A percentile compares a stretch with the other conserved stretches of the same genome.
phyloP scores from a whole-genome alignment of 2,329 filamentous ascomycete genomes.

The Fusarium fujikuroi region DNA sequence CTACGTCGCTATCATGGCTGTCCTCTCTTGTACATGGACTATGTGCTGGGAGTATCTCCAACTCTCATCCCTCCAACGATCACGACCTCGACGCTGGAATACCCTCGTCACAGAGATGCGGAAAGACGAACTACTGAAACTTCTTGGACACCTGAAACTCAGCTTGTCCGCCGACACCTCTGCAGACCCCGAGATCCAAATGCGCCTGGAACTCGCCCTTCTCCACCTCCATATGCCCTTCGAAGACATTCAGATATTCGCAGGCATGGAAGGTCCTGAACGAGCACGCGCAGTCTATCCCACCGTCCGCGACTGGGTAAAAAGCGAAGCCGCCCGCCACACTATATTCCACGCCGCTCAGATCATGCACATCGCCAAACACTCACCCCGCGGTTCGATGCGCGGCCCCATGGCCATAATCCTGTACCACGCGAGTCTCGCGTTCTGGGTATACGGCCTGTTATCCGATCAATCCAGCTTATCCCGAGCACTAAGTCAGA shows the following conservation, averaged over 20 bases:
- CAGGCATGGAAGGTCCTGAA: conserved; percentile 54
- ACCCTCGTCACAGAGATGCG: conserved; percentile 42
- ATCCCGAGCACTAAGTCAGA: background rate
- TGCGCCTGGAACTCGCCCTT: conserved; percentile 48
- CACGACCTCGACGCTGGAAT: conserved; percentile 43
- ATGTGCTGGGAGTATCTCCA: conserved; percentile 48
- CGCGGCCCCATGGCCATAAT: conserved; percentile 42
- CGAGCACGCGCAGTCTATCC: conserved; percentile 50
- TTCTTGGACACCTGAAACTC: conserved; percentile 37
- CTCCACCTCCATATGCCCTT: conserved; percentile 55
- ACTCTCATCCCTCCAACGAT: conserved; percentile 39
- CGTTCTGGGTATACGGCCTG: conserved; percentile 43
- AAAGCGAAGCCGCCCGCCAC: conserved; percentile 48
- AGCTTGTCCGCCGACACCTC: background rate
- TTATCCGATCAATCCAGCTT: conserved; percentile 6
- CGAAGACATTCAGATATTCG: conserved; percentile 55
- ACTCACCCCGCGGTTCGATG: conserved; percentile 28
- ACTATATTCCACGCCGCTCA: conserved; percentile 47
- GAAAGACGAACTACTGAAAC: conserved; percentile 44
- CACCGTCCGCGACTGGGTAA: conserved; percentile 51
- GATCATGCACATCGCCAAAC: conserved; percentile 38
- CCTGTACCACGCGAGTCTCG: conserved; percentile 44
- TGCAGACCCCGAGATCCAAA: conserved; percentile 37
- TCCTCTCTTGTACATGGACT: conserved; percentile 43
- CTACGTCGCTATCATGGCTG: conserved; percentile 10